Percentiles rank a stretch among this genome's conserved stretches.
Evolutionary conservation across 2,329 filamentous ascomycete genomes (phyloP).

Genomic region (Zalaria sp.): DNA sequence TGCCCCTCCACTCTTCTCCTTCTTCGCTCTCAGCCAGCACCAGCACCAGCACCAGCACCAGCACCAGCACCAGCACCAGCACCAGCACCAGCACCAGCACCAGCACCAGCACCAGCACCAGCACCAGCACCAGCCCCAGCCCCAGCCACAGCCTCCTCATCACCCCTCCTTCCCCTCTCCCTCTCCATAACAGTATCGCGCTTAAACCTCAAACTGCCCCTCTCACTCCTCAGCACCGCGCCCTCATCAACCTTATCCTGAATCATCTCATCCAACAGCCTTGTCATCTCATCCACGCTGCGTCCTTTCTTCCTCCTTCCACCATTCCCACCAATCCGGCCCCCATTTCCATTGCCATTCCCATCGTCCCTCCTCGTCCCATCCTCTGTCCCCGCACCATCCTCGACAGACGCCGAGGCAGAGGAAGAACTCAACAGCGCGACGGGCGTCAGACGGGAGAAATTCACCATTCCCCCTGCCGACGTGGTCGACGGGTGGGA

Average conservation of each 20-base stretch:
- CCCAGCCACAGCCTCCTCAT: too few relatives aligned
- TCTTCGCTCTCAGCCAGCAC: too few relatives aligned
- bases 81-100: too few relatives aligned
- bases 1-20: too few relatives aligned
- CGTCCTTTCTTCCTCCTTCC: slow-evolving; percentile 17
- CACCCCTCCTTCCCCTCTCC: too few relatives aligned
- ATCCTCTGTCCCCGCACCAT: background rate
- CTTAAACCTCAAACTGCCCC: slow-evolving; percentile 48
- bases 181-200: slow-evolving; percentile 15
- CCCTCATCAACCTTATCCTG: slow-evolving; percentile 71
- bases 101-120: too few relatives aligned
- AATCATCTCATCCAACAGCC: slow-evolving; percentile 93
- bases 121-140: too few relatives aligned
- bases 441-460: slow-evolving; percentile 7
- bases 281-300: slow-evolving; percentile 84
- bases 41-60: too few relatives aligned
- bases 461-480: slow-evolving; percentile 4
- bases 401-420: too few relatives aligned
- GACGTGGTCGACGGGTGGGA: background rate
- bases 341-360: background rate
- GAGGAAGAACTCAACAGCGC: slow-evolving; percentile 5
- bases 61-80: too few relatives aligned
- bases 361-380: background rate
- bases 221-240: slow-evolving; percentile 50
- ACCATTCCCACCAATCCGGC: background rate